Conservation (phyloP, 1,139 yeast genomes). For the Hanseniaspora gamundiae region DNA sequence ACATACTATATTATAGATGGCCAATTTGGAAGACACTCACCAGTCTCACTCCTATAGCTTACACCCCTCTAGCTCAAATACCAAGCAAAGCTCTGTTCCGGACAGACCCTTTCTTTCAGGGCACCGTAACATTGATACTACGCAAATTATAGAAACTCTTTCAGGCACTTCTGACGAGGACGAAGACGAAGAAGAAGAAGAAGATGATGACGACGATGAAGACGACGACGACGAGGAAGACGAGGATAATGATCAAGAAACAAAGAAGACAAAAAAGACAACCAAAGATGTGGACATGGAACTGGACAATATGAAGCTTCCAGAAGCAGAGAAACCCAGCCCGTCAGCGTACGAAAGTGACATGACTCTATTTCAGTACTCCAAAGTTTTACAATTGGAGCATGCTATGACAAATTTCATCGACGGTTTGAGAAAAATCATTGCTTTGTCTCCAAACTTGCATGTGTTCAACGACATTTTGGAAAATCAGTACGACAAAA, state of each 20-base stretch:
- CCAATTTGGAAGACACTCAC: no score
- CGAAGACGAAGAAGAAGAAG: conserved; percentile 5
- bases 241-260: neutral
- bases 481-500: conserved; percentile 25
- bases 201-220: neutral
- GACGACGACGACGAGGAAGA: neutral
- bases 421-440: conserved; percentile 38
- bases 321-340: neutral
- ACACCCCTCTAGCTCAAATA: no score
- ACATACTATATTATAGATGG: no score
- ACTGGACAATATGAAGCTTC: conserved; percentile 12
- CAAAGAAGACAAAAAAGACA: neutral
- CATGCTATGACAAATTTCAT: conserved; percentile 40
- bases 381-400: conserved; percentile 34
- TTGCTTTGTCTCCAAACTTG: conserved; percentile 42
- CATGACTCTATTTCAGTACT: conserved; percentile 14
- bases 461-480: conserved; percentile 32
- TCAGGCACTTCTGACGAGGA: conserved; percentile 8
- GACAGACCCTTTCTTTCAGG: no score
- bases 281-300: conserved; percentile 5
- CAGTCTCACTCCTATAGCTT: no score
- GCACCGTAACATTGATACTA: no score
- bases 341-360: neutral
- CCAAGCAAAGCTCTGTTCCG: no score
- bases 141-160: neutral